Base-by-base conservation (phyloP, 163 green algal species). In the Scenedesmus sp. region DNA sequence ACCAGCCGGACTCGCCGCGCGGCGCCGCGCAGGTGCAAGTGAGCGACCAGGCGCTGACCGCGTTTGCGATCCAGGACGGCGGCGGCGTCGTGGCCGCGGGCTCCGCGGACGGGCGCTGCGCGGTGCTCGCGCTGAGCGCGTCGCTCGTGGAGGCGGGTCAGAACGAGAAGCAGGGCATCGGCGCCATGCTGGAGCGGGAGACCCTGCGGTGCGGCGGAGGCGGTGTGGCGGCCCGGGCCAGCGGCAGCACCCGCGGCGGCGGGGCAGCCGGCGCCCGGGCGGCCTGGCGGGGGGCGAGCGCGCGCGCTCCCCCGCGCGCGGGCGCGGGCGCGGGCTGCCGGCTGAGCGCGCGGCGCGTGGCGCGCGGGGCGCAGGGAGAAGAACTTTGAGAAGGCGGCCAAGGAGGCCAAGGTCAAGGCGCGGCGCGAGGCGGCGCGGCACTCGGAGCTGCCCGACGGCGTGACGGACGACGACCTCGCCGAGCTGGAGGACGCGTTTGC, bases 311-410 rank as follows among this genome's bases (percentile, higher is more conserved):
- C 26, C 17, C 36, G 26, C 14, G 54, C 22, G 22, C 54, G 5
- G 13, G 3, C 3, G 33, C 15, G 28, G 31, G 15, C 33, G 53
- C 22, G 31, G 53, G 2, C 10, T 34, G 7, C 29, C 60, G 10
- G 24, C 0, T 67, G 4, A 31, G 2, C 10, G 29, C 60, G 14
- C 48, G 24, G 56, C 62, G 51, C 51, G 18, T 60, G 51, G n/a
- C 51, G 18, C 51, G n/a, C 24, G 29, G 14, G n/a, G 15, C 56
- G 85, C 79, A 86, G 94, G 13, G 95, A 98, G 85, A 98, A 96
- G 86, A 97, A 96, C 79, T 75, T 98, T 50, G 95, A 98, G 70
- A 97, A 97, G 86, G 89, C 86, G 0, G 87, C 88, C 45, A 97
- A 96, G 85, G 95, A 98, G 83, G 87, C 92, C 69, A 96, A 95